A percentile compares a stretch with the other conserved stretches of the same genome.
Evolutionary conservation across 129 eudicot genomes (phyloP).

Genomic region (Escallonia rubra): DNA sequence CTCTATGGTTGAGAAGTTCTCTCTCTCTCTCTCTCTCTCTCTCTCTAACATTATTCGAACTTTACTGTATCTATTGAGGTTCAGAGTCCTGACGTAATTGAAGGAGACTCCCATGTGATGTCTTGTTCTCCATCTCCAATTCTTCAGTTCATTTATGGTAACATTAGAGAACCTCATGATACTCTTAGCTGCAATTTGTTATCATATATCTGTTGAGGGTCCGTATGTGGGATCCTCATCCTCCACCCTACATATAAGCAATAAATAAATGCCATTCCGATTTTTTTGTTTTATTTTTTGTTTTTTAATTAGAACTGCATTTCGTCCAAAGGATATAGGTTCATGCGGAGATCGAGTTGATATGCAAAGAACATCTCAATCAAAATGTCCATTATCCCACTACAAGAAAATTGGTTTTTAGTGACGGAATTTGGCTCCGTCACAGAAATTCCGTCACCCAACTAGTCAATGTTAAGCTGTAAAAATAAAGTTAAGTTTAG

Average conservation of each 20-base stretch:
- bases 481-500: too few species aligned
- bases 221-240: slow-evolving; percentile 9
- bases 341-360: too few species aligned
- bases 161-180: slow-evolving; percentile 16
- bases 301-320: too few species aligned
- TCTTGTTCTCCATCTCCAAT: slow-evolving; percentile 2
- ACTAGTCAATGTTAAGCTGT: too few species aligned
- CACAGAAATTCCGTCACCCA: too few species aligned
- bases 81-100: slow-evolving; percentile 6
- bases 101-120: slow-evolving; percentile 20
- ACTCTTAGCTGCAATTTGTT: background rate
- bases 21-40: background rate
- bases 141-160: slow-evolving; percentile 8
- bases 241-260: background rate
- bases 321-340: too few species aligned
- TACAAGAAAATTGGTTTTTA: too few species aligned
- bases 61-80: background rate
- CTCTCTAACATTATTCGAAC: slow-evolving; percentile 8
- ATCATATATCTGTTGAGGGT: background rate
- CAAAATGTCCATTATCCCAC: too few species aligned
- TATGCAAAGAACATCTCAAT: too few species aligned
- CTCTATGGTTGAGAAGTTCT: background rate
- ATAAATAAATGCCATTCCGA: too few species aligned
- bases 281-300: too few species aligned
- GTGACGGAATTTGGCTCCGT: too few species aligned